Evolutionary conservation across 305 asterid genomes (phyloP).

Genomic region (Coffea humblotiana): DNA sequence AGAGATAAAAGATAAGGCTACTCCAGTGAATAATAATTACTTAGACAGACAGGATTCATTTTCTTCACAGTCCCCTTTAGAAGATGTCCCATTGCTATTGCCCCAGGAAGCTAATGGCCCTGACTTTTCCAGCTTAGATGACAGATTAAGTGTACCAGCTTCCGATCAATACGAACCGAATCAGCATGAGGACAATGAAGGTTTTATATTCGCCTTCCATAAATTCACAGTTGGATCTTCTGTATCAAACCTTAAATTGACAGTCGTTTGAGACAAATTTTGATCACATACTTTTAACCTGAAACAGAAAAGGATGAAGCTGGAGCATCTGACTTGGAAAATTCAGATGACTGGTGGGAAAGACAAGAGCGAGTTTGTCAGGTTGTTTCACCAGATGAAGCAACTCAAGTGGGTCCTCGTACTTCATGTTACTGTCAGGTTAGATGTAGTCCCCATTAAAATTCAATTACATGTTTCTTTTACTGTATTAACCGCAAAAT

Average conservation of each 20-base stretch:
- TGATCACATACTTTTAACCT: too few species aligned
- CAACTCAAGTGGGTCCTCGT: conserved; percentile 93
- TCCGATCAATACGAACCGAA: too few species aligned
- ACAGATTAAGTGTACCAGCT: conserved; percentile 38
- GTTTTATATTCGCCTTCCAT: too few species aligned
- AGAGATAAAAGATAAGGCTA: conserved; percentile 33
- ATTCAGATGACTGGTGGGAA: conserved; percentile 86
- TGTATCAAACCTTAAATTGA: too few species aligned
- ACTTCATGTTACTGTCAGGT: conserved; percentile 95
- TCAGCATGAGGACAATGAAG: too few species aligned
- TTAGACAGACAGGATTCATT: conserved; percentile 54
- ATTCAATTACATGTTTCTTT: too few species aligned
- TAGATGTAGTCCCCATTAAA: conserved; percentile 16
- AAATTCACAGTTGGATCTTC: too few species aligned
- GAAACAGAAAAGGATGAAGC: conserved; percentile 6
- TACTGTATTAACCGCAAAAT: too few species aligned
- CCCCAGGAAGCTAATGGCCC: conserved; percentile 81
- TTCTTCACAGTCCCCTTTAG: conserved; percentile 66
- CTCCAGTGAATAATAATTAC: conserved; percentile 30
- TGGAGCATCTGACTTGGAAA: conserved; percentile 42
- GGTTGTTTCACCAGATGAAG: conserved; percentile 79
- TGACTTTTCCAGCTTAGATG: conserved; percentile 35
- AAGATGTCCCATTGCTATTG: conserved; percentile 89
- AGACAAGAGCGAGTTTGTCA: conserved; percentile 81
- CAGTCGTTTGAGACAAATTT: too few species aligned